Base-by-base conservation (phyloP, 371 early-diverging fungal genomes). In the Rhizomucor pusillus region DNA sequence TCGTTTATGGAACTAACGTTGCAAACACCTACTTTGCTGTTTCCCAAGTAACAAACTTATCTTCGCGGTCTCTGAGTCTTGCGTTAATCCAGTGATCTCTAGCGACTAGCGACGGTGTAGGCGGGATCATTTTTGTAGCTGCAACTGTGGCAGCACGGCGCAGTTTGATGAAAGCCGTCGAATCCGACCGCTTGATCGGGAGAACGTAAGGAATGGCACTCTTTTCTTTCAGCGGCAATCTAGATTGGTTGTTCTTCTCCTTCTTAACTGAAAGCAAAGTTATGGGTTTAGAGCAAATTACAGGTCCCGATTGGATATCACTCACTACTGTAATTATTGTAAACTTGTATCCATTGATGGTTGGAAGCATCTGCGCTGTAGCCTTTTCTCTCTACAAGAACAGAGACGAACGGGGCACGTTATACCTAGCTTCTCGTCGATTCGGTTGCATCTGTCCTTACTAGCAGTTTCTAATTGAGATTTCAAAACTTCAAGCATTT, bases 81-180 rank as follows among this genome's bases (percentile, higher is more conserved):
- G 75, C 71, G 40, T 81, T 73, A 6, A 82, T 60, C 81, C 82
- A 89, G 39, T 78, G 82, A 45, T 81, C 75, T 54, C 84, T 86
- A 41, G 86, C 74, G 9, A 24, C 29, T 3, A 39, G 1, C 1
- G 40, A 4, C 5, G 49, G 25, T 5, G 13, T 10, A 29, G 33
- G 39, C 6, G 40, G 11, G 18, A 35, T 11, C 11, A 47, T 23
- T 37, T 47, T 46, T 18, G 48, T 16, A 18, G 11, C 57, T 7
- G 51, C 52, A 24, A 16, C 57, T 45, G 75, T 62, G 19, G 58
- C 57, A 0, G 69, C 63, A 13, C 75, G 63, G 29, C 65, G 69
- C 16, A 75, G 43, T 11, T 69, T 65, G 35, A 72, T 62, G 35
- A 69, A 57, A 1, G 57, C 65, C 6, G 63, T 49, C 1, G 72